Evolutionary conservation across 164 flowering plant genomes (phyloP).

Genomic region (Buxus sempervirens): DNA sequence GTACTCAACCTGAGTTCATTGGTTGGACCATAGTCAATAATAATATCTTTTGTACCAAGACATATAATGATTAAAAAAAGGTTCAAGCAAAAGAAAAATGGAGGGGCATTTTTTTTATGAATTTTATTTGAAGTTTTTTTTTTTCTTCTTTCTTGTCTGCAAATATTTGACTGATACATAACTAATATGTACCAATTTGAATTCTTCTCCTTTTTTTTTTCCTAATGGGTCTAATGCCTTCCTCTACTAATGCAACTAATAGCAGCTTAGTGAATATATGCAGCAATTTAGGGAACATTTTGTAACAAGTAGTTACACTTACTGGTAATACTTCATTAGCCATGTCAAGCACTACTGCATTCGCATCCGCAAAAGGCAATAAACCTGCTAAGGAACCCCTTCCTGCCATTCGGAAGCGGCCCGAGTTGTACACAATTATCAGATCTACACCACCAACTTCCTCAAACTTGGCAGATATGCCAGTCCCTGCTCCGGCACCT

Average conservation of each 20-base stretch:
- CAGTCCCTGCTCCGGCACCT: conserved; percentile 99
- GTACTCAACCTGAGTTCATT: not conserved
- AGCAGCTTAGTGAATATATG: not conserved
- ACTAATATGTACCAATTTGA: too few relatives aligned
- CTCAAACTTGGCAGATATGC: conserved; percentile 98
- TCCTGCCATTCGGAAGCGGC: conserved; percentile 97
- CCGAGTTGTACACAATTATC: conserved; percentile 87
- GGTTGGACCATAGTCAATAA: not conserved
- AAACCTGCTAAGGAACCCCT: conserved; percentile 96
- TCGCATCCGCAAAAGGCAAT: conserved; percentile 97
- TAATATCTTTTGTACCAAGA: not conserved
- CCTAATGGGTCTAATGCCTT: not conserved
- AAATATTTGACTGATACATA: too few relatives aligned
- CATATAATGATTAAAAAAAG: too few relatives aligned
- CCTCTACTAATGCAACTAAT: not conserved
- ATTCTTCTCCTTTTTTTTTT: too few relatives aligned
- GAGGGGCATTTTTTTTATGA: too few relatives aligned
- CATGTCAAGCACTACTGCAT: conserved; percentile 95
- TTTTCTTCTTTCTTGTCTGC: too few relatives aligned
- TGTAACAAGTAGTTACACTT: conserved; percentile 30
- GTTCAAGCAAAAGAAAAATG: not conserved
- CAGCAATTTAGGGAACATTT: not conserved
- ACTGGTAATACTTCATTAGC: conserved; percentile 96
- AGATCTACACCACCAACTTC: conserved; percentile 95
- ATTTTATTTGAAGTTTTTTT: too few relatives aligned